These are phyloP conservation scores for Calonectria leucothoes DNA, from an alignment of 2,329 filamentous ascomycete species.

Conservation along the genomic window DNA sequence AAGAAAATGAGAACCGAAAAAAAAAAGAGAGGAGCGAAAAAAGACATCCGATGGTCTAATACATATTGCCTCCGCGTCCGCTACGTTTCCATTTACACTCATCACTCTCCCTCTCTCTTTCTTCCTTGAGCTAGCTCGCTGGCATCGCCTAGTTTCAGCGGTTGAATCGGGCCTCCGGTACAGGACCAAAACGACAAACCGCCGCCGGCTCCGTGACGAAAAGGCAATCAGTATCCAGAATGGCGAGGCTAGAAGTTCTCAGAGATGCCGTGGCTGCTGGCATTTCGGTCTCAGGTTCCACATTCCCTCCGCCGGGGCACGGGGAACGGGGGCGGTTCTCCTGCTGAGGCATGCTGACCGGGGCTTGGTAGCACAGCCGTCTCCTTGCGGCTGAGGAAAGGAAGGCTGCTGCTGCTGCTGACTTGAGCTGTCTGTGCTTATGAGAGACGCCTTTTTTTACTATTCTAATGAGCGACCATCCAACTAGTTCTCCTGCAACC, in stretches of 20 bases:
- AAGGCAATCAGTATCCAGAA: not conserved
- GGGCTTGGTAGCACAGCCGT: not conserved
- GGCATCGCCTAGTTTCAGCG: slow-evolving; percentile 6
- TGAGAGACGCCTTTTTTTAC: not conserved
- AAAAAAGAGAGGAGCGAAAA: too few species aligned
- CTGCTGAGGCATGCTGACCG: not conserved
- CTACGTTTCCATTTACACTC: not conserved
- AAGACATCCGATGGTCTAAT: not conserved
- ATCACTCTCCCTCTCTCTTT: not conserved
- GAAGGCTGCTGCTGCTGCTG: not conserved
- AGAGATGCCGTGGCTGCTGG: not conserved
- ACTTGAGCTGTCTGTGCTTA: not conserved
- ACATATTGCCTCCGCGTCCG: not conserved
- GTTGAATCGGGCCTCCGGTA: not conserved
- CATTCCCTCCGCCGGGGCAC: slow-evolving; percentile 11
- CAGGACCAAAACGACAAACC: not conserved
- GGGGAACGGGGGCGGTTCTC: not conserved
- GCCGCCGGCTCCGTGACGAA: slow-evolving; percentile 17
- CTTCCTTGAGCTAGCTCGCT: slow-evolving; percentile 6
- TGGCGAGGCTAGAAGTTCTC: not conserved
- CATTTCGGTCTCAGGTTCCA: slow-evolving; percentile 2
- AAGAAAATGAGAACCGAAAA: not conserved
- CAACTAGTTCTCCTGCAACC: not conserved
- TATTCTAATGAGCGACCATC: not conserved
- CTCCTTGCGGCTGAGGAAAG: not conserved